phyloP scores from a whole-genome alignment of 2,329 filamentous ascomycete species.

The Aspergillus ochraceus region DNA sequence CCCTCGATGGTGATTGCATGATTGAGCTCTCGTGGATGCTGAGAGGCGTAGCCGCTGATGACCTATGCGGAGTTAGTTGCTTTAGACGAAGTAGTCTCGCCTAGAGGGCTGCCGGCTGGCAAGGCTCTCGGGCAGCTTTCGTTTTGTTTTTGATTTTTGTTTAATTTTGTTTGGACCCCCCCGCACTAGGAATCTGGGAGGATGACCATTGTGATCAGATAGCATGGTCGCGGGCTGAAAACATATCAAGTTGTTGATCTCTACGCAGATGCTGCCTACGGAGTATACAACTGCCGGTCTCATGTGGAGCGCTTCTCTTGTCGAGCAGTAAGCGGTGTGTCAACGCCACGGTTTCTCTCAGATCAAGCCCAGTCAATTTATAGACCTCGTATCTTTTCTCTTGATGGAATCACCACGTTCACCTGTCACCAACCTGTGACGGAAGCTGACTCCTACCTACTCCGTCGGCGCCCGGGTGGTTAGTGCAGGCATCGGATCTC shows the following conservation, averaged over 20 bases:
- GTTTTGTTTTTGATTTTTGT: no score
- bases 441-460: background rate
- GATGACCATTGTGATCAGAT: background rate
- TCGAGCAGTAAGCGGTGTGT: no score
- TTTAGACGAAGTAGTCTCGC: background rate
- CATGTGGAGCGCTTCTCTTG: background rate
- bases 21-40: background rate
- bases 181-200: background rate
- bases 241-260: background rate
- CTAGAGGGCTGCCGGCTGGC: background rate
- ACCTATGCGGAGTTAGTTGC: background rate
- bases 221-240: background rate
- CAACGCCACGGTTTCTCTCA: no score
- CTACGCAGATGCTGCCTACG: background rate
- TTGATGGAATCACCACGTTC: background rate
- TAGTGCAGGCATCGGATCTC: conserved; percentile 7
- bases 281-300: background rate
- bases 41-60: background rate
- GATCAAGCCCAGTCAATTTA: no score
- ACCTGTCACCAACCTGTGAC: background rate
- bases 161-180: background rate
- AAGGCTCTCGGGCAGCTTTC: background rate
- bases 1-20: conserved; percentile 3
- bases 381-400: background rate
- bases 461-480: background rate